These are phyloP conservation scores for Mortierella sp. DNA, from an alignment of 371 early-diverging fungal genomes.

Conservation along the genomic window DNA sequence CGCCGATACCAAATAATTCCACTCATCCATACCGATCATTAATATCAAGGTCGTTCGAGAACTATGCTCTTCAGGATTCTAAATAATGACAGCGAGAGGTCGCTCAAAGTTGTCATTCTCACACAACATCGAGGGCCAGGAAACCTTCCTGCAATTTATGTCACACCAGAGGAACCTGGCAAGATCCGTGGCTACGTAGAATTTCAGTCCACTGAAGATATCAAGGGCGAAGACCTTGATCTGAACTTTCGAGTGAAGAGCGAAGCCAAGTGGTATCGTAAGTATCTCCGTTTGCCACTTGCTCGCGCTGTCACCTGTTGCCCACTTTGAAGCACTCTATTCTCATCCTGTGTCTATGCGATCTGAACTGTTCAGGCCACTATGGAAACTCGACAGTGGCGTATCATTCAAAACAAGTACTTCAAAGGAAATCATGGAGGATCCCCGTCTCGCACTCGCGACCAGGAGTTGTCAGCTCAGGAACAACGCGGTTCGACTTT, in stretches of 20 bases:
- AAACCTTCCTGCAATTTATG: constrained; percentile 38
- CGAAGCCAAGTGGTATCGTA: constrained; percentile 31
- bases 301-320: too few species aligned
- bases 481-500: constrained; percentile 27
- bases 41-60: too few species aligned
- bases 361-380: constrained; percentile 8
- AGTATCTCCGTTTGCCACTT: constrained; percentile 2
- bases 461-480: constrained; percentile 28
- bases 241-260: constrained; percentile 40
- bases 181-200: constrained; percentile 34
- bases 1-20: too few species aligned
- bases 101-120: constrained; percentile 20
- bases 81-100: constrained; percentile 9
- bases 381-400: constrained; percentile 13
- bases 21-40: too few species aligned
- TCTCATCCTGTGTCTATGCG: neutral
- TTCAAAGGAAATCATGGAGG: constrained; percentile 19
- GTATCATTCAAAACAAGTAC: constrained; percentile 26
- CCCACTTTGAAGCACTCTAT: neutral
- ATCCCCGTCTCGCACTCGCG: constrained; percentile 13
- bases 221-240: constrained; percentile 31
- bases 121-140: constrained; percentile 38
- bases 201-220: constrained; percentile 25
- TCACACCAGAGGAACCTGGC: constrained; percentile 24
- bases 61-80: constrained; percentile 21